Base-by-base conservation (phyloP, 495 filamentous ascomycete genomes). In the Trichoderma asperelloides region DNA sequence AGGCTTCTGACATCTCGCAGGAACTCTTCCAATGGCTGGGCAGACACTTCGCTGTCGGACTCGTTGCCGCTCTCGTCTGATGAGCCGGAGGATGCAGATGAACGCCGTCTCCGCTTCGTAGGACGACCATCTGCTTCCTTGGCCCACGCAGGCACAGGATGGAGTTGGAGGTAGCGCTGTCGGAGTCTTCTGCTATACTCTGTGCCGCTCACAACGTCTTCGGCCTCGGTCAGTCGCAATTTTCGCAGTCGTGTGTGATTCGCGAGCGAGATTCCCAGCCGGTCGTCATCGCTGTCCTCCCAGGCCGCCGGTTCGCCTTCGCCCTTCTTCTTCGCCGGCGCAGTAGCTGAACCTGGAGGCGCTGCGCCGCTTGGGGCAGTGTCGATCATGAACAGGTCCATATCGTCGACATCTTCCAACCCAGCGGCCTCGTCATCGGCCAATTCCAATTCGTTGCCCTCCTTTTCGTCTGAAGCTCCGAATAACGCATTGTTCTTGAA, bases 281-380 rank as follows among this genome's bases (percentile, higher is more conserved):
- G 85, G 73, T 98, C 95, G 71, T 98, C 95, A 71, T 98, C 95
- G 76, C 93, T 97, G 78, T 98, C 95, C 70, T 92, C 86, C 95
- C 95, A 98, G 16, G 91, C 89, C 13, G 90, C 78, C 66, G 67
- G 66, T 45, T 82, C 76, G 1, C 75, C 71, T 1, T 75, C 75
- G 13, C 78, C 74, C 28, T 74, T 73, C 7, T 76, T 76, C 39
- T 79, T 76, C 8, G 73, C 70, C n/a, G 81, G 71, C 5, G 55
- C 13, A 30, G 16, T 25, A 4, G 74, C 77, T 30, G 74, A 69
- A n/a, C 68, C 67, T 27, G 78, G 78, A 2, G 72, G 70, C 11
- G 70, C 76, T 6, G 70, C 74, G 8, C 74, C 71, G 60, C 75
- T 70, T 3, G 64, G 37, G 57, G 74, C 71, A 13, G 82, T 73